Conservation (phyloP, 1,284 basidiomycete species). For the Trametes hirsuta region DNA sequence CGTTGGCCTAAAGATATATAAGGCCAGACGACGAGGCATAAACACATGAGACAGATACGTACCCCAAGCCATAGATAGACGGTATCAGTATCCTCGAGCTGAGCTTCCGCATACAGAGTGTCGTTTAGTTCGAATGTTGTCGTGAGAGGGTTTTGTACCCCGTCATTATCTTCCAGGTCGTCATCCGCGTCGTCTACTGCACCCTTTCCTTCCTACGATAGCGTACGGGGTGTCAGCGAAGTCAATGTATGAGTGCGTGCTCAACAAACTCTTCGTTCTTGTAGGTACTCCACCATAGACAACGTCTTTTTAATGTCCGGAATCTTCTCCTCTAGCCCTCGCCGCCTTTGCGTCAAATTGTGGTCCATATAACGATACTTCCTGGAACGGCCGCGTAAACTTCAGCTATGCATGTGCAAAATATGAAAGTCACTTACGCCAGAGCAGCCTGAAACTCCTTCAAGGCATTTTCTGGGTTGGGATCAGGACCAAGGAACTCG, state of each 20-base stretch:
- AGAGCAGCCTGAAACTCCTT: slow-evolving; percentile 91
- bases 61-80: slow-evolving; percentile 98
- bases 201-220: slow-evolving; percentile 58
- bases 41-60: slow-evolving; percentile 40
- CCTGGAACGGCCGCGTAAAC: slow-evolving; percentile 44
- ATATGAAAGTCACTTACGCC: slow-evolving; percentile 60
- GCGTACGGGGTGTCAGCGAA: neutral
- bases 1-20: slow-evolving; percentile 77
- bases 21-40: neutral
- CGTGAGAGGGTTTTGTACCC: slow-evolving; percentile 63
- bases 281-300: slow-evolving; percentile 85
- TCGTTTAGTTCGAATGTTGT: slow-evolving; percentile 97
- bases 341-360: slow-evolving; percentile 80
- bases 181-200: slow-evolving; percentile 58
- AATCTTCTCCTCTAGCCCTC: slow-evolving; percentile 90
- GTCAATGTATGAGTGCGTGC: neutral
- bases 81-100: slow-evolving; percentile 84
- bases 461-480: slow-evolving; percentile 79
- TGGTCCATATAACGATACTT: slow-evolving; percentile 99
- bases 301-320: slow-evolving; percentile 96
- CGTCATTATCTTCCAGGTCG: slow-evolving; percentile 45
- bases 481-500: slow-evolving; percentile 81
- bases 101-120: slow-evolving; percentile 91
- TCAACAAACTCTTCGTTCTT: slow-evolving; percentile 64
- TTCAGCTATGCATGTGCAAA: neutral